phyloP scores from a whole-genome alignment of 371 early-diverging fungal species.

The Thermomucor indicae-seudaticae region DNA sequence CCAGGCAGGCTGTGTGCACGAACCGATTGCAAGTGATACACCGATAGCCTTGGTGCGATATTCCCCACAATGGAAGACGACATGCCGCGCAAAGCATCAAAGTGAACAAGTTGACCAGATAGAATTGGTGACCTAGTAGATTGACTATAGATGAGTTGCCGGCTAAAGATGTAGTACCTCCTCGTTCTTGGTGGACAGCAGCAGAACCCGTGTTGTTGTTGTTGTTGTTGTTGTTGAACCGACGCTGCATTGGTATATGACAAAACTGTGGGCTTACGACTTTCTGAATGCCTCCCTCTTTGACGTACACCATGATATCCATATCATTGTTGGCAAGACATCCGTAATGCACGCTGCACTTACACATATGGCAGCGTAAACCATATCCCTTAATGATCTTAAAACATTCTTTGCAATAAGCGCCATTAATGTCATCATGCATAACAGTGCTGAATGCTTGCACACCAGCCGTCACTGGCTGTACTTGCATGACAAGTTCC shows the following conservation, averaged over 20 bases:
- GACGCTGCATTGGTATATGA: conserved; percentile 20
- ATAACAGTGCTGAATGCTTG: background rate
- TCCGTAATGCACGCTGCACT: conserved; percentile 33
- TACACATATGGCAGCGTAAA: conserved; percentile 52
- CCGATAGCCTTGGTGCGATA: conserved; percentile 50
- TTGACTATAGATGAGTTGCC: conserved; percentile 5
- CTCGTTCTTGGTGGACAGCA: no score
- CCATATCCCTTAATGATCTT: conserved; percentile 46
- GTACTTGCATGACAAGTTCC: background rate
- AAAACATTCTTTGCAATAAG: conserved; percentile 50
- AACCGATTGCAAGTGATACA: conserved; percentile 49
- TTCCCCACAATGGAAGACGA: conserved; percentile 53
- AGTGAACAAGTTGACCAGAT: conserved; percentile 53
- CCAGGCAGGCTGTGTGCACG: conserved; percentile 45
- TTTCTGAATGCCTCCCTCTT: conserved; percentile 41
- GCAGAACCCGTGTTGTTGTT: background rate
- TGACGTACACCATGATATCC: conserved; percentile 37
- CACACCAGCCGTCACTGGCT: background rate
- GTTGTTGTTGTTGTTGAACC: conserved; percentile 1
- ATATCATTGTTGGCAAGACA: conserved; percentile 31
- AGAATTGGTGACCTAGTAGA: conserved; percentile 41
- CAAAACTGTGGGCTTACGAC: conserved; percentile 46
- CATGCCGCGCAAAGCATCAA: conserved; percentile 50
- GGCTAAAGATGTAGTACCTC: no score
- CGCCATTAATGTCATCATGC: conserved; percentile 23